Base-by-base conservation (phyloP, 768 basidiomycete species). In the Nidularia sp. region DNA sequence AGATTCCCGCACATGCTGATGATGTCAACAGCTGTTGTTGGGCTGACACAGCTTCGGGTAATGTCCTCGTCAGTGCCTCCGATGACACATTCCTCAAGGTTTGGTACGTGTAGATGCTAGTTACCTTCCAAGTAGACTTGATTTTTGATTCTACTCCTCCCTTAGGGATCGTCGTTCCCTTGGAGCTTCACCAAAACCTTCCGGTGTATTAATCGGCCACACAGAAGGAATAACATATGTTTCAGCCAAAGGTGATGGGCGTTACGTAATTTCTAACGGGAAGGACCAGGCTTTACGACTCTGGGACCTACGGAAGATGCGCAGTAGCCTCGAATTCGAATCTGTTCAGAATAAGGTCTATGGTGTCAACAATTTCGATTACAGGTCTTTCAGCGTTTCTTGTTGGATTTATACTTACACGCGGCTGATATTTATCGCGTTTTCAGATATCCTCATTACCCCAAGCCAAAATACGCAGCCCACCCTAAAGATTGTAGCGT, bases 11-110 rank as follows among this genome's bases (percentile, higher is more conserved):
- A 0, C 97, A 99, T 62, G 64, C 70, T 1, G 87, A 92, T 63
- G 97, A 99, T 64, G 89, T 98, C 41, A 99, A 99, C 61, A 91
- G 92, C 62, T 85, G 94, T 69, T 93, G 90, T 63, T 99, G 95
- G 86, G 97, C 97, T 0, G 95, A 98, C 63, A 86, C 86, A 8
- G 80, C 83, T 2, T 95, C 92, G 9, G 93, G 93, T 8, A 98
- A 99, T 65, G 84, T 99, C 15, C 81, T 99, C 29, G 85, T 98
- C 47, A 96, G 93, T 58, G 97, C 91, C 1, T 95, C 93, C 0
- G 97, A 99, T 62, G 97, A 99, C 64, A 85, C 83, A 0, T 95
- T 88, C 67, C 72, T 98, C 54, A 98, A 98, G 79, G 85, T 98
- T 54, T 99, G 97, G 97, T 93, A 68, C 53, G 76, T 61, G 42